A percentile compares a stretch with the other conserved stretches of the same genome.
These are phyloP conservation scores for Colletotrichum kahawae DNA, from an alignment of 2,329 filamentous ascomycete genomes.

Conservation along the genomic window DNA sequence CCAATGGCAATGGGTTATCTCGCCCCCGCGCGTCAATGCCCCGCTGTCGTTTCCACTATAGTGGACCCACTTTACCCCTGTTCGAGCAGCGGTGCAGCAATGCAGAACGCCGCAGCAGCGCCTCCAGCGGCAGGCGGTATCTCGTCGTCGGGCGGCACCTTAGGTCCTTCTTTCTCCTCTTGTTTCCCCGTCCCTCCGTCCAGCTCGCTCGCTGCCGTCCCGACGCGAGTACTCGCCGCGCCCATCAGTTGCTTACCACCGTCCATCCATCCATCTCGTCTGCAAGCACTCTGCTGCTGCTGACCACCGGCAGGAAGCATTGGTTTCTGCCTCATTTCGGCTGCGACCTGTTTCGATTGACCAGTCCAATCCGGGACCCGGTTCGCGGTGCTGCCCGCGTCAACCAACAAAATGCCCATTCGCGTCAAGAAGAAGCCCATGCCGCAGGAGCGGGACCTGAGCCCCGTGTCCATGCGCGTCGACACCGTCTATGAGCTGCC, in stretches of 20 bases:
- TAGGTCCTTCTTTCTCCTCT: not conserved
- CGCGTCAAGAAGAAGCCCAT: slow-evolving; percentile 39
- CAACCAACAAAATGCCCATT: slow-evolving; percentile 37
- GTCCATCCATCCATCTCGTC: not conserved
- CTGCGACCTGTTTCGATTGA: not conserved
- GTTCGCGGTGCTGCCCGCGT: not conserved
- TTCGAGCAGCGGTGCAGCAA: not conserved
- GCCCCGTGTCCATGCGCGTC: slow-evolving; percentile 37
- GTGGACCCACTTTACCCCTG: slow-evolving; percentile 10
- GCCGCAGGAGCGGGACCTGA: slow-evolving; percentile 34
- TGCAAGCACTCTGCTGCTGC: not conserved
- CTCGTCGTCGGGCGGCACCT: slow-evolving; percentile 15
- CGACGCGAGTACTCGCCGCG: not conserved
- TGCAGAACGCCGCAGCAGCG: not conserved
- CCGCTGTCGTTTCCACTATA: slow-evolving; percentile 10
- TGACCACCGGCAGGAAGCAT: not conserved
- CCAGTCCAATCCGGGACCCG: not conserved
- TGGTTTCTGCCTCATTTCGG: not conserved
- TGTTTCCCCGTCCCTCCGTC: not conserved
- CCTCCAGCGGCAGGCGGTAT: not conserved
- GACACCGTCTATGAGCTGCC: slow-evolving; percentile 50
- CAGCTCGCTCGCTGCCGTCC: not conserved
- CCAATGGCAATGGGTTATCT: slow-evolving; percentile 1
- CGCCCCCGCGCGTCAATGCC: slow-evolving; percentile 6
- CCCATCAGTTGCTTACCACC: not conserved